Conservation (phyloP, 106 monocot genomes). For the Agapanthus africanus region DNA sequence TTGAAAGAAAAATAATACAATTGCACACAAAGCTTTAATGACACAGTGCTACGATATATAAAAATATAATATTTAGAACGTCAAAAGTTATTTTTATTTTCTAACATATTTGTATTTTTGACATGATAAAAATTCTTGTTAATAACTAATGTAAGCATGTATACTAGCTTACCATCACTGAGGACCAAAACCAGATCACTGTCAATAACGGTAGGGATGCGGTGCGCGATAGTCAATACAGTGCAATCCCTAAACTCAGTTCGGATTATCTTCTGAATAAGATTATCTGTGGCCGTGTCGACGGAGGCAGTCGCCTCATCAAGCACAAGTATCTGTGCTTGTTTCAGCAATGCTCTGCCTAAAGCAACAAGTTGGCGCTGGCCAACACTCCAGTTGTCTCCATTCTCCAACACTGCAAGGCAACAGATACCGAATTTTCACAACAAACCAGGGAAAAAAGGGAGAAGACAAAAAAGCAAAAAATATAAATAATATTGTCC, state of each 20-base stretch:
- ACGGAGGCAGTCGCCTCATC: constrained; percentile 99
- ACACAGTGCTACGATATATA: background rate
- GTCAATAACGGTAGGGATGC: constrained; percentile 97
- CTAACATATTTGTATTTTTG: too few species aligned
- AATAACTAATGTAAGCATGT: background rate
- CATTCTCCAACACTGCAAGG: constrained; percentile 80
- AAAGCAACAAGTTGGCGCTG: constrained; percentile 83
- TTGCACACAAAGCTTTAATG: too few species aligned
- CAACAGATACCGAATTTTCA: background rate
- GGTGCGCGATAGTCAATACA: constrained; percentile 94
- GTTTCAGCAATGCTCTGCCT: constrained; percentile 86
- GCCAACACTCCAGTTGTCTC: constrained; percentile 99
- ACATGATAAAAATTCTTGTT: too few species aligned
- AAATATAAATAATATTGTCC: background rate
- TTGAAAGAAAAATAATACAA: too few species aligned
- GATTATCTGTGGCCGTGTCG: constrained; percentile 89
- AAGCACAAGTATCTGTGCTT: constrained; percentile 78
- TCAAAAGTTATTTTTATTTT: too few species aligned
- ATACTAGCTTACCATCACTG: constrained; percentile 58
- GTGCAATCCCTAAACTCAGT: constrained; percentile 78
- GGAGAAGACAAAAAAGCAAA: background rate
- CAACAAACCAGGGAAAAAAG: background rate
- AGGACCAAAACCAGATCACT: constrained; percentile 92
- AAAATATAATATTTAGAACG: too few species aligned
- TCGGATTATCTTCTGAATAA: constrained; percentile 89